Percentiles rank a stretch among this genome's conserved stretches.
Conservation (phyloP, 2,329 filamentous ascomycete genomes). For the Diaporthe sp. region DNA sequence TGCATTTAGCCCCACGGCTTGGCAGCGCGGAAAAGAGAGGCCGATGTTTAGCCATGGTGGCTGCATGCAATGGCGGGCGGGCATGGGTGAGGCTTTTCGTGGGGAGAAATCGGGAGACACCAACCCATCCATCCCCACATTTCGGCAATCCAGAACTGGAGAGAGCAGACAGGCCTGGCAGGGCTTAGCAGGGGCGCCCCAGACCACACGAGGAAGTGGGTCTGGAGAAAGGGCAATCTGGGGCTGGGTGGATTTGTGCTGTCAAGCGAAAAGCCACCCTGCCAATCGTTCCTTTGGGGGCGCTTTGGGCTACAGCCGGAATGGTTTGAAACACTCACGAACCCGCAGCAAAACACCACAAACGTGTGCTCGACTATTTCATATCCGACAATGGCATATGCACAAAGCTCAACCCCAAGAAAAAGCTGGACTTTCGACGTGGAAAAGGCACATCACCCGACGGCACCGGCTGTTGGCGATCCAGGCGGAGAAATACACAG, state of each 20-base stretch:
- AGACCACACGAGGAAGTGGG: slow-evolving; percentile 25
- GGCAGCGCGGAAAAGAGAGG: slow-evolving; percentile 2
- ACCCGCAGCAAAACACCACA: not conserved
- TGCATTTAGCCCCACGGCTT: slow-evolving; percentile 4
- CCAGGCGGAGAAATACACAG: slow-evolving; percentile 22
- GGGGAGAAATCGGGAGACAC: slow-evolving; percentile 14
- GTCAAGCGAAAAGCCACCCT: slow-evolving; percentile 17
- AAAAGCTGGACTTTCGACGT: not conserved
- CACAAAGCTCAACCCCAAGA: not conserved
- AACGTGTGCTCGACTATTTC: not conserved
- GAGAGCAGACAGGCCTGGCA: not conserved
- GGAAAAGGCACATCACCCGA: not conserved
- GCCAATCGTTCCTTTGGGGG: slow-evolving; percentile 6
- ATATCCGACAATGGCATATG: not conserved
- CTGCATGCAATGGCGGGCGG: not conserved
- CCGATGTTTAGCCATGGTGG: slow-evolving; percentile 25
- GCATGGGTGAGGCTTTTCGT: slow-evolving; percentile 18
- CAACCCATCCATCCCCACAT: slow-evolving; percentile 22
- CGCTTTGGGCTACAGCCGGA: not conserved
- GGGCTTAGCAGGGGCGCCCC: slow-evolving; percentile 16
- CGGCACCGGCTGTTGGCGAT: not conserved
- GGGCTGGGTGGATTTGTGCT: slow-evolving; percentile 23
- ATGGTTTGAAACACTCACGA: slow-evolving; percentile 6
- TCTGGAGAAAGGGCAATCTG: slow-evolving; percentile 30
- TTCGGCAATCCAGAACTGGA: slow-evolving; percentile 32